Base-by-base conservation (phyloP, 2,329 filamentous ascomycete genomes). In the Fusarium sp. region DNA sequence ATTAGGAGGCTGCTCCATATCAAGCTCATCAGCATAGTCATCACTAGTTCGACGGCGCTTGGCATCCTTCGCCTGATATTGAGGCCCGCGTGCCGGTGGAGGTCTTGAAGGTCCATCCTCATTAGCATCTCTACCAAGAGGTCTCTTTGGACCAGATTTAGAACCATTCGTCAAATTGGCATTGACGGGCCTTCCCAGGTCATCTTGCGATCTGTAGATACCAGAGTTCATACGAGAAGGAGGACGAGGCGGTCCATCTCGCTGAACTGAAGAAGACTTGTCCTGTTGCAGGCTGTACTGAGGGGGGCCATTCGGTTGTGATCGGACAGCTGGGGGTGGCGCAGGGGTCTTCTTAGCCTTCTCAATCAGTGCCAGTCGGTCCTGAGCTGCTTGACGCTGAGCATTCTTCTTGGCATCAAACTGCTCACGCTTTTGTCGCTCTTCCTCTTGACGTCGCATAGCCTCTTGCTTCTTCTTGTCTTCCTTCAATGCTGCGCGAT, bases 11-110 rank as follows among this genome's bases (percentile, higher is more conserved):
- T 88, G 86, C 61, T 89, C 85, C 76, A 85, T 85, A 49, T 89
- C 86, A 45, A 86, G 82, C 59, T 91, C 89, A 60, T 91, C 88
- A 69, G 93, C 90, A 67, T 89, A 87, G 62, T 90, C 88, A 55
- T 95, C 92, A 44, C 92, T 90, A 56, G 91, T 96, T 78, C 91
- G 92, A 73, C 94, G 89, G 62, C 94, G 89, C 84, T 97, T 98
- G 26, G 88, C 85, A 56, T 97, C 93, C 71, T 89, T 88, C 26
- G 88, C 83, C 76, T 92, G 89, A 73, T 92, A 91, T 13, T 88
- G 85, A n/a, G 89, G 86, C 18, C 87, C 87, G 46, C 89, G 87
- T 17, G 81, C 77, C 15, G 80, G 81, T 7, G 78, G 69, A 8
- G 78, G 78, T 46, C 88, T 86, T 20, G 86, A 81, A 55, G 84